Conservation (phyloP, 768 basidiomycete genomes). For the Hirschioporus abietinus region DNA sequence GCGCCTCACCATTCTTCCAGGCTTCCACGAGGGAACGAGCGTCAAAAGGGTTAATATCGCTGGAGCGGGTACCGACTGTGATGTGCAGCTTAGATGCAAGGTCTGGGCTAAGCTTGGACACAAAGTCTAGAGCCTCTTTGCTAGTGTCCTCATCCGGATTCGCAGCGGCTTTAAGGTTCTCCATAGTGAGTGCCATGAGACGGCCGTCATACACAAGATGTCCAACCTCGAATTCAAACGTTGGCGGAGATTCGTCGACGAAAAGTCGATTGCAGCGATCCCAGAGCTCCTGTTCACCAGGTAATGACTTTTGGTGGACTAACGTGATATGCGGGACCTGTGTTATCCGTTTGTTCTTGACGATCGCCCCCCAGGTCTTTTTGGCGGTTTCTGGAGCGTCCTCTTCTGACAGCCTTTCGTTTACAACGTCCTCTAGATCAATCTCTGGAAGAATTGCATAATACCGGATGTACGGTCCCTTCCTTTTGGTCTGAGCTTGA, state of each 20-base stretch:
- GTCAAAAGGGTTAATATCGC: slow-evolving; percentile 57
- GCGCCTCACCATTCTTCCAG: slow-evolving; percentile 37
- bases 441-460: slow-evolving; percentile 76
- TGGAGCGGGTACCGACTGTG: slow-evolving; percentile 71
- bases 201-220: slow-evolving; percentile 69
- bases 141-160: slow-evolving; percentile 25
- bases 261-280: slow-evolving; percentile 42
- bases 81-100: slow-evolving; percentile 63
- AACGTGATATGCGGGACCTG: slow-evolving; percentile 80
- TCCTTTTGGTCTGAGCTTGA: slow-evolving; percentile 25
- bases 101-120: slow-evolving; percentile 40
- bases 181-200: slow-evolving; percentile 77
- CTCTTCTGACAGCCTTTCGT: slow-evolving; percentile 29
- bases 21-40: slow-evolving; percentile 57
- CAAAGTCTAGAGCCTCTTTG: slow-evolving; percentile 38
- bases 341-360: slow-evolving; percentile 41
- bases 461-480: slow-evolving; percentile 48
- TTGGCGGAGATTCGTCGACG: slow-evolving; percentile 33
- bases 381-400: slow-evolving; percentile 27
- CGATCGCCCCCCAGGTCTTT: slow-evolving; percentile 46
- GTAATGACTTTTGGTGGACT: slow-evolving; percentile 58
- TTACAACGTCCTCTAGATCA: slow-evolving; percentile 48
- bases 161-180: slow-evolving; percentile 40
- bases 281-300: slow-evolving; percentile 36
- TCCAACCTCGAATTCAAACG: slow-evolving; percentile 58